Conservation (phyloP, 305 asterid genomes). For the Fraxinus ornus region DNA sequence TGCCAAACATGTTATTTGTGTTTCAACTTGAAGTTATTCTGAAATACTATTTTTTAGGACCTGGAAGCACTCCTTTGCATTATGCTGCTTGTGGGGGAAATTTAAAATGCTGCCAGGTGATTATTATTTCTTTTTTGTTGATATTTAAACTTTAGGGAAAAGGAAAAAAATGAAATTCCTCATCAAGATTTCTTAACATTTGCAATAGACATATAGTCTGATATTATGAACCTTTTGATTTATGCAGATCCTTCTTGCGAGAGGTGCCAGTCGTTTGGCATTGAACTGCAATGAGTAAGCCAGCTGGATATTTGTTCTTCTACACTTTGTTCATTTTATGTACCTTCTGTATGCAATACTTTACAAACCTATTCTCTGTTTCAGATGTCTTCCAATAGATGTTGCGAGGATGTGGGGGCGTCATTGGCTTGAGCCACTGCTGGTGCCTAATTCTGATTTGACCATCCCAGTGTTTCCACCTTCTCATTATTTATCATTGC, state of each 20-base stretch:
- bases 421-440: constrained; percentile 89
- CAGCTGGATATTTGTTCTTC: constrained; percentile 3
- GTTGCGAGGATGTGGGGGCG: constrained; percentile 98
- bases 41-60: constrained; percentile 46
- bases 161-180: background rate
- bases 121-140: constrained; percentile 7
- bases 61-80: constrained; percentile 98
- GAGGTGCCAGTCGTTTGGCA: constrained; percentile 85
- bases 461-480: constrained; percentile 61
- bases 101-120: constrained; percentile 94
- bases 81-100: constrained; percentile 99
- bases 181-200: constrained; percentile 3
- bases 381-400: constrained; percentile 93
- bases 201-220: background rate
- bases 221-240: constrained; percentile 9
- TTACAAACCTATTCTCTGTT: constrained; percentile 26
- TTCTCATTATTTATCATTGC: constrained; percentile 80
- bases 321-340: constrained; percentile 8
- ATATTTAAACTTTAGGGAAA: constrained; percentile 8
- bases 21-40: constrained; percentile 1
- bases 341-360: background rate
- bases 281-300: constrained; percentile 91
- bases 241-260: constrained; percentile 80
- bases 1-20: background rate
- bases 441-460: constrained; percentile 65